Conservation (phyloP, 73 alveolate species). For the Effrenium voratum region DNA sequence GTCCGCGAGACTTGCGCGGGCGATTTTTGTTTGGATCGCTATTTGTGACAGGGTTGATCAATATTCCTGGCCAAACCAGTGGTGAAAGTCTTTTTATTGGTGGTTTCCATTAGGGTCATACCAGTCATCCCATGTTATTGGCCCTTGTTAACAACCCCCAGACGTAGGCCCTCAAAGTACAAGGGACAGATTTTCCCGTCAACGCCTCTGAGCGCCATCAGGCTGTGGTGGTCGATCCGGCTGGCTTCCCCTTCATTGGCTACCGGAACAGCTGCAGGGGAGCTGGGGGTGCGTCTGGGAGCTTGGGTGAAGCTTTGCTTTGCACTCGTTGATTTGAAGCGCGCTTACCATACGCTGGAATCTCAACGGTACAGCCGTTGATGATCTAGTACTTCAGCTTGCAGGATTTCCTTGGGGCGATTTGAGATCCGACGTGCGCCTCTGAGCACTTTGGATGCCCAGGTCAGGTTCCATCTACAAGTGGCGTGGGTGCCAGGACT, state of each 20-base stretch:
- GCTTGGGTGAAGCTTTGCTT: too few relatives aligned
- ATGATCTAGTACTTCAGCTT: not conserved
- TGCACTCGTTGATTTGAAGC: too few relatives aligned
- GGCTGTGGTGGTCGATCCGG: conserved; percentile 67
- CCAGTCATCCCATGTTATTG: not conserved
- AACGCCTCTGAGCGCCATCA: not conserved
- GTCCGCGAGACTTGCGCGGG: too few relatives aligned
- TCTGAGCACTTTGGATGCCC: not conserved
- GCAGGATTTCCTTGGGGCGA: too few relatives aligned
- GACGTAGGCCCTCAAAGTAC: not conserved
- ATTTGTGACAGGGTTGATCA: too few relatives aligned
- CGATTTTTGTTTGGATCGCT: too few relatives aligned
- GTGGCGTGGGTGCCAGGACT: conserved; percentile 4
- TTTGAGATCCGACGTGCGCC: too few relatives aligned
- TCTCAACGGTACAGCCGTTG: too few relatives aligned
- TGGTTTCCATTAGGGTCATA: too few relatives aligned
- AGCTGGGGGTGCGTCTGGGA: conserved; percentile 56
- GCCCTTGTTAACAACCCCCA: not conserved
- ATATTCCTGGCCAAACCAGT: too few relatives aligned
- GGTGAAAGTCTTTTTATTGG: too few relatives aligned
- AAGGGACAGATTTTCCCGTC: not conserved
- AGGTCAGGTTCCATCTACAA: conserved; percentile 77
- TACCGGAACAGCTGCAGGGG: conserved; percentile 60
- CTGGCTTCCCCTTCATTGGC: conserved; percentile 69
- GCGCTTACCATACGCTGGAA: too few relatives aligned